A percentile compares a stretch with the other conserved stretches of the same genome.
Evolutionary conservation across 2,329 filamentous ascomycete species (phyloP).

Genomic region (Trichoderma harzianum): DNA sequence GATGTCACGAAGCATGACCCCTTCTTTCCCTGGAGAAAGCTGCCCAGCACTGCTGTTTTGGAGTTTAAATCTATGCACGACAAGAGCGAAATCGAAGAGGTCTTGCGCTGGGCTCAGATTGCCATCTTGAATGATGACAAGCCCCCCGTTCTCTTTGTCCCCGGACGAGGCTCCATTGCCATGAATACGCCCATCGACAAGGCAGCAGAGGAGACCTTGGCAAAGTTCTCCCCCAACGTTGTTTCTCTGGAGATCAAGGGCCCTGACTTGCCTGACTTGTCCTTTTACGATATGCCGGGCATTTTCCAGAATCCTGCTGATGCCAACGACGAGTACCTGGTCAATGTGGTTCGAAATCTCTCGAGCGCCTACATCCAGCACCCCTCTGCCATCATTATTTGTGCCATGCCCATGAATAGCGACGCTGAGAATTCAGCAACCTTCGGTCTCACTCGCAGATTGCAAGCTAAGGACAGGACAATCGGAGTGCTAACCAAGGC

Average conservation of each 20-base stretch:
- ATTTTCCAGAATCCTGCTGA: conserved; percentile 69
- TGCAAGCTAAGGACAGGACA: conserved; percentile 56
- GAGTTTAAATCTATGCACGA: conserved; percentile 64
- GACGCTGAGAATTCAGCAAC: conserved; percentile 75
- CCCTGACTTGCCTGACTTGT: conserved; percentile 67
- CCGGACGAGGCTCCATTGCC: conserved; percentile 42
- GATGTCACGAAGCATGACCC: conserved; percentile 49
- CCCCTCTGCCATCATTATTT: conserved; percentile 69
- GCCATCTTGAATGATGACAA: conserved; percentile 68
- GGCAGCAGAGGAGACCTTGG: conserved; percentile 45
- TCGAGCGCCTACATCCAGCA: conserved; percentile 68
- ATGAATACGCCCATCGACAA: conserved; percentile 34
- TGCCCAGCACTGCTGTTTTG: conserved; percentile 41
- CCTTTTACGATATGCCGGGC: conserved; percentile 82
- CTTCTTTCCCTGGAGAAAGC: conserved; percentile 64
- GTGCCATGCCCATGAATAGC: conserved; percentile 72
- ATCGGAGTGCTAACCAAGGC: conserved; percentile 83
- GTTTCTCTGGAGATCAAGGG: conserved; percentile 73
- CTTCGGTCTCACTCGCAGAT: conserved; percentile 58
- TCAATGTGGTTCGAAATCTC: conserved; percentile 68
- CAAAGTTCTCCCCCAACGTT: conserved; percentile 78
- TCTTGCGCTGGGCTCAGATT: conserved; percentile 71
- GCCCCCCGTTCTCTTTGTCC: conserved; percentile 52
- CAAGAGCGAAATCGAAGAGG: conserved; percentile 61
- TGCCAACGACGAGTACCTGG: conserved; percentile 63